A percentile compares a stretch with the other conserved stretches of the same genome.
Evolutionary conservation across 1,139 yeast species (phyloP).

Genomic region (Nakaseomyces uthaithaninus): DNA sequence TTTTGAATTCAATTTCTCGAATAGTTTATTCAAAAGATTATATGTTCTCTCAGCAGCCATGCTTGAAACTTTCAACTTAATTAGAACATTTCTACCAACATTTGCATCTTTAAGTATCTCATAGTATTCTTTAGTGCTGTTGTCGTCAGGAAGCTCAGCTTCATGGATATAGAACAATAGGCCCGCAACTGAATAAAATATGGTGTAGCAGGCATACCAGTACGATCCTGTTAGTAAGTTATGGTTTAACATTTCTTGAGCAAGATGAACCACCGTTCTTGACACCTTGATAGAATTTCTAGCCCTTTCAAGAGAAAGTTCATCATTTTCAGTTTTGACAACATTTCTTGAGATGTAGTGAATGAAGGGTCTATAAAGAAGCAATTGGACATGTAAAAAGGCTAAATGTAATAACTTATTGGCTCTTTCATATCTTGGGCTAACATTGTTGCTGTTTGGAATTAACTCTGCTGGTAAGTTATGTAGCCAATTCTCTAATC

Average conservation of each 20-base stretch:
- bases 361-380: conserved; percentile 83
- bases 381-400: conserved; percentile 75
- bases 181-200: conserved; percentile 88
- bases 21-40: conserved; percentile 66
- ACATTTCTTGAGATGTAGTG: conserved; percentile 53
- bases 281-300: conserved; percentile 82
- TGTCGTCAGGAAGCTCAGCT: conserved; percentile 48
- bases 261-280: conserved; percentile 71
- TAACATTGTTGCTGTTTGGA: conserved; percentile 53
- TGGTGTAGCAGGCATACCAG: conserved; percentile 88
- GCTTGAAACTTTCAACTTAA: conserved; percentile 62
- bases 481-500: conserved; percentile 68
- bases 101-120: conserved; percentile 66
- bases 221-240: conserved; percentile 77
- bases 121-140: conserved; percentile 52
- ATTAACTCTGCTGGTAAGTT: conserved; percentile 62
- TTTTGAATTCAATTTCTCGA: conserved; percentile 60
- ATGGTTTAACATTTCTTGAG: conserved; percentile 72
- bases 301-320: conserved; percentile 58
- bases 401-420: conserved; percentile 70
- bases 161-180: conserved; percentile 79
- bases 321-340: conserved; percentile 37
- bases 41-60: conserved; percentile 76
- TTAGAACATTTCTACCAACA: conserved; percentile 66
- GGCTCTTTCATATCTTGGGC: conserved; percentile 64